Percentiles rank a stretch among this genome's conserved stretches.
Conservation (phyloP, 2,329 filamentous ascomycete species). For the Hypoxylon sp. region DNA sequence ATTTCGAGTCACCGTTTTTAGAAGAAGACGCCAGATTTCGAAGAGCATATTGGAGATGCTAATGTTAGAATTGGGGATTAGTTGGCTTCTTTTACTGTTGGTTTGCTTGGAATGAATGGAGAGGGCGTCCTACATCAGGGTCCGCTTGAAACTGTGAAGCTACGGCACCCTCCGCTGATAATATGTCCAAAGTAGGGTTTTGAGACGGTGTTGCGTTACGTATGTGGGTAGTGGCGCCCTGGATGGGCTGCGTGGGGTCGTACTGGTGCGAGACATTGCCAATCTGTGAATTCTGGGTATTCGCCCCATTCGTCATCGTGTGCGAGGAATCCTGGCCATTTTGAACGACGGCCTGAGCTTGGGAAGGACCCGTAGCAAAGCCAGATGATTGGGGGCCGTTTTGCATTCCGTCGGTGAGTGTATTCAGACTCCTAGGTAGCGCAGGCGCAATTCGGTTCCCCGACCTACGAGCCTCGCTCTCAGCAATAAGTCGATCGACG, state of each 20-base stretch:
- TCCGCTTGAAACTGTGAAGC: conserved; percentile 25
- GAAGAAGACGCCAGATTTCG: conserved; percentile 36
- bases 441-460: conserved; percentile 20
- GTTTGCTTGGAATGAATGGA: conserved; percentile 12
- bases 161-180: conserved; percentile 6
- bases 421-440: background rate
- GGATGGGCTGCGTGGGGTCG: conserved; percentile 11
- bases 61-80: conserved; percentile 35
- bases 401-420: background rate
- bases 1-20: conserved; percentile 16
- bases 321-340: background rate
- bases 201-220: background rate
- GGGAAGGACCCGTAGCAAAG: background rate
- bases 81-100: conserved; percentile 26
- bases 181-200: conserved; percentile 21
- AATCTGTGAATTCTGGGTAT: background rate
- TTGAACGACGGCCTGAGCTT: background rate
- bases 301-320: background rate
- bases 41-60: conserved; percentile 47
- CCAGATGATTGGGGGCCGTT: background rate
- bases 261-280: conserved; percentile 5
- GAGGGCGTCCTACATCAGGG: conserved; percentile 47
- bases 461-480: conserved; percentile 46
- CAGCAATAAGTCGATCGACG: conserved; percentile 60
- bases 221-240: conserved; percentile 38